Evolutionary conservation across 2,329 filamentous ascomycete genomes (phyloP), one percentile per base, ranked within the genome.

Genomic region (Nemania sp.): DNA sequence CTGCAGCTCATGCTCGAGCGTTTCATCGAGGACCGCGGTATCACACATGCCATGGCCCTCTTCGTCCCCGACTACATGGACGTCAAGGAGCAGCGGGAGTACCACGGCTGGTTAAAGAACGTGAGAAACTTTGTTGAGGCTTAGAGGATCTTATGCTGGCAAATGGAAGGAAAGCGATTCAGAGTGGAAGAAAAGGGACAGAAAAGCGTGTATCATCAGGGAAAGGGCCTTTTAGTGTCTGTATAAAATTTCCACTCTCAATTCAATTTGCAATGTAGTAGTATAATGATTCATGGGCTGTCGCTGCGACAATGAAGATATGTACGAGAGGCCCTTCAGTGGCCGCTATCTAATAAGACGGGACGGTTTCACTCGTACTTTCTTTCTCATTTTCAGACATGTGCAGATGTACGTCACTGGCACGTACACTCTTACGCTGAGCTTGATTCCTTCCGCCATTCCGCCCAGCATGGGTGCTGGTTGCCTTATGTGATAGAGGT

Each of bases 51-150:
- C 54, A 82, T 99, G 66, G 93, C 92, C 49, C 77, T 92, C 63
- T 97, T 97, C 74, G 87, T 96, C 39, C 91, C 92, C 31, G 92
- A 97, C 73, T 99, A 96, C 77, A 92, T 97, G 69, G 91, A 97
- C 71, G 84, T 89, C 76, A 99, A 99, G 86, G 94, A 99, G 84
- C 93, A 97, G 84, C 89, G 86, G 77, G 94, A 99, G 81, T 99
- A 99, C 75, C 78, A 95, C 58, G 78, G 82, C 62, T 99, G 95
- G 94, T 78, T 99, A 73, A 82, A 86, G 73, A 89, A 89, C 70
- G 82, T 97, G 74, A 94, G 93, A 84, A 78, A 76, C 60, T 97
- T 97, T 70, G 79, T 97, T 63, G 87, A 89, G 70, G 86, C 85
- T 57, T 91, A 78, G 72, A 36, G 42, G 8, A 7, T 52, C 9